phyloP scores from a whole-genome alignment of 495 filamentous ascomycete species.

The Melanomma pulvis-pyrius region DNA sequence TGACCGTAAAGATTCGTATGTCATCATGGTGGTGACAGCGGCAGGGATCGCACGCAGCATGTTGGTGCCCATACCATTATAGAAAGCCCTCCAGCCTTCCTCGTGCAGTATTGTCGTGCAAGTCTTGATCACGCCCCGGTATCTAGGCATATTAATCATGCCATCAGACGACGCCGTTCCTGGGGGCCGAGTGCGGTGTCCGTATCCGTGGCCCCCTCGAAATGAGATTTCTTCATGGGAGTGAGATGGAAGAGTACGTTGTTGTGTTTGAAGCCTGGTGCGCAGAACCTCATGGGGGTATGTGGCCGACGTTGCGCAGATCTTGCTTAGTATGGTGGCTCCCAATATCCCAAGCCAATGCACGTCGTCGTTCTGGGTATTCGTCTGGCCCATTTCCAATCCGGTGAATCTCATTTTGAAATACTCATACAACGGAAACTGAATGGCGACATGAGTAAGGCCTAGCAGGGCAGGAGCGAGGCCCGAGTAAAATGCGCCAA shows the following conservation, averaged over 20 bases:
- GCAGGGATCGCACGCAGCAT: conserved; percentile 94
- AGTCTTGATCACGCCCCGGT: conserved; percentile 79
- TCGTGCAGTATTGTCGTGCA: conserved; percentile 81
- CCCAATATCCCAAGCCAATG: conserved; percentile 76
- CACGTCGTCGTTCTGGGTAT: conserved; percentile 56
- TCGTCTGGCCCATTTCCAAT: conserved; percentile 72
- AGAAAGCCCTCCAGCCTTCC: conserved; percentile 96
- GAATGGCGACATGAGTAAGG: conserved; percentile 92
- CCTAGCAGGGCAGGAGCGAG: conserved; percentile 90
- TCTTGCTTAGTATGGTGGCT: conserved; percentile 92
- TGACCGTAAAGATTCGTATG: conserved; percentile 81
- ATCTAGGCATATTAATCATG: conserved; percentile 66
- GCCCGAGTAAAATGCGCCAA: conserved; percentile 92
- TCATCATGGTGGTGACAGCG: conserved; percentile 95
- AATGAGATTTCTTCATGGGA: conserved; percentile 63
- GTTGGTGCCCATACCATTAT: conserved; percentile 97
- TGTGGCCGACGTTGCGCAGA: conserved; percentile 90
- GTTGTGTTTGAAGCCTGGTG: conserved; percentile 86
- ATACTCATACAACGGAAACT: conserved; percentile 95
- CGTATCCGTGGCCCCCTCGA: conserved; percentile 58
- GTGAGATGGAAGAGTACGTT: conserved; percentile 59
- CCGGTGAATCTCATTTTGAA: conserved; percentile 91
- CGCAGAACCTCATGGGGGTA: conserved; percentile 97
- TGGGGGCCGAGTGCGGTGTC: conserved; percentile 50
- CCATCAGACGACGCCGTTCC: conserved; percentile 60